Conservation (phyloP, 73 alveolate genomes). For the Paramecium caudatum region DNA sequence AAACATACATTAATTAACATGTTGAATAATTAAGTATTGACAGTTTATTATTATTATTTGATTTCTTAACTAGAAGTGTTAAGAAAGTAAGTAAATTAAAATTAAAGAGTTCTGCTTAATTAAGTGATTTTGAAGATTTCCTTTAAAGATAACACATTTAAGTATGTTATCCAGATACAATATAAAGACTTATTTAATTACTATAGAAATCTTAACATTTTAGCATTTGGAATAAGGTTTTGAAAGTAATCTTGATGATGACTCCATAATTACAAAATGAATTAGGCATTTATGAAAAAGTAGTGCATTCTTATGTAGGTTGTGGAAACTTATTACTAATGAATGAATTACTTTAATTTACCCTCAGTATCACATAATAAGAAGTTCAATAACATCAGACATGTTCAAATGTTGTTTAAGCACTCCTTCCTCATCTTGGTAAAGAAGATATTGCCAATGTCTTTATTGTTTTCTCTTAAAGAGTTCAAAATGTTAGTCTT, state of each 20-base stretch:
- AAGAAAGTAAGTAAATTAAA: constrained; percentile 28
- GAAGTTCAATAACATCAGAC: constrained; percentile 23
- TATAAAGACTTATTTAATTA: neutral
- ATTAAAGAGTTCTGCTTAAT: neutral
- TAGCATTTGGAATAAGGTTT: constrained; percentile 18
- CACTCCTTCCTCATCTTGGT: neutral
- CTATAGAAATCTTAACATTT: constrained; percentile 27
- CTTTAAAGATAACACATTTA: constrained; percentile 1
- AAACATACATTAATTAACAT: neutral
- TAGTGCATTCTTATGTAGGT: neutral
- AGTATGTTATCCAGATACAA: constrained; percentile 49
- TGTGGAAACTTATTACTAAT: neutral
- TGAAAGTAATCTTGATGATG: constrained; percentile 27
- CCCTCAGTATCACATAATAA: neutral
- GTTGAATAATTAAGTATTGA: neutral
- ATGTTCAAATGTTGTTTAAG: neutral
- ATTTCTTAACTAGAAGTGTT: constrained; percentile 6
- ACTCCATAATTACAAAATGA: constrained; percentile 27
- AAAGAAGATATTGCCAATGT: neutral
- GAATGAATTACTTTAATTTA: constrained; percentile 45
- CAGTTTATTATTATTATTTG: constrained; percentile 22
- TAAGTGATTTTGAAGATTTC: constrained; percentile 55
- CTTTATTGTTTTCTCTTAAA: neutral
- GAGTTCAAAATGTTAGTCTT: neutral
- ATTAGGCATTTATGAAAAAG: neutral